Percentiles rank a stretch among this genome's conserved stretches.
phyloP scores from a whole-genome alignment of 2,329 filamentous ascomycete species.

The Neodidymelliopsis sp. region DNA sequence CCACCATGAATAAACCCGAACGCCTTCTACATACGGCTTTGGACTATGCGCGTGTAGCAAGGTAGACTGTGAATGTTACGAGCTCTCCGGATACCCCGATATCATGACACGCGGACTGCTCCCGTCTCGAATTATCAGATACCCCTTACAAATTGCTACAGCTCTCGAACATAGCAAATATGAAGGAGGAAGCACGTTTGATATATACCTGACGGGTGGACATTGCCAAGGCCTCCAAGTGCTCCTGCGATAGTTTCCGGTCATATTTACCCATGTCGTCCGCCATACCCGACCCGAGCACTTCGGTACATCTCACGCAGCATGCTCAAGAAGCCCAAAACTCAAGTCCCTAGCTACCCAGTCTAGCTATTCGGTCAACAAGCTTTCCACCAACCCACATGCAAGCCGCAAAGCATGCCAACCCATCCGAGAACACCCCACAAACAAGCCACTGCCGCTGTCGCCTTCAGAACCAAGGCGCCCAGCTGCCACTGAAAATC shows the following conservation, averaged over 20 bases:
- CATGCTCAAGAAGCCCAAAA: not conserved
- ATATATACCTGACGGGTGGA: conserved; percentile 1
- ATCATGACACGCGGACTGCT: too few species aligned
- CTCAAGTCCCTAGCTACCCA: not conserved
- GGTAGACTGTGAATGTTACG: too few species aligned
- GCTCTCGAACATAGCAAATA: not conserved
- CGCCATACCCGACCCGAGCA: not conserved
- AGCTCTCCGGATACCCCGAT: too few species aligned
- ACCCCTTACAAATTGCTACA: too few species aligned
- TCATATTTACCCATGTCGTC: not conserved
- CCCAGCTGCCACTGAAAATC: conserved; percentile 1
- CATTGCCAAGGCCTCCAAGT: not conserved
- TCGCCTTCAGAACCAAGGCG: not conserved
- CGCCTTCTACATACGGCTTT: too few species aligned
- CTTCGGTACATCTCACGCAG: not conserved
- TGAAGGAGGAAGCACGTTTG: not conserved
- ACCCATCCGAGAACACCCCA: not conserved
- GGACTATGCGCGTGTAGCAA: too few species aligned
- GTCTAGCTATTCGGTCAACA: not conserved
- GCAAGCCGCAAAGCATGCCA: not conserved
- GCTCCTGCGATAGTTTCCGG: too few species aligned
- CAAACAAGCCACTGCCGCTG: conserved; percentile 4
- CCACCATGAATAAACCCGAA: too few species aligned
- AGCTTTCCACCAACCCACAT: conserved; percentile 16
- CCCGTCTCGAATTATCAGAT: too few species aligned